Percentiles rank a stretch among this genome's conserved stretches.
These are phyloP conservation scores for Alternaria triticimaculans DNA, from an alignment of 2,329 filamentous ascomycete species.

Conservation along the genomic window DNA sequence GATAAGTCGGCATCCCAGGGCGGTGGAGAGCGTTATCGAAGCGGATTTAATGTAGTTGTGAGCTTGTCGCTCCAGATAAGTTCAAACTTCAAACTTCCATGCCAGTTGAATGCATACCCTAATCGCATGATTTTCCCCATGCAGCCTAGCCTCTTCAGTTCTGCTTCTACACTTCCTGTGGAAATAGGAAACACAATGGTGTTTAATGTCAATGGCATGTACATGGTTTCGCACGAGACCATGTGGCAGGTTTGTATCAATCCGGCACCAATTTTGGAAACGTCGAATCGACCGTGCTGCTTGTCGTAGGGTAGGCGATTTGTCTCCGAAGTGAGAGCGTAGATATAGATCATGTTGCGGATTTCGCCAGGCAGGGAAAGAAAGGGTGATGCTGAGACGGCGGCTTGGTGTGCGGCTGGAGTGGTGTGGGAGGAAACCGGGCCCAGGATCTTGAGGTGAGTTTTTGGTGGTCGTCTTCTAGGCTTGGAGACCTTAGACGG, in stretches of 20 bases:
- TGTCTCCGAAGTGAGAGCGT: constrained; percentile 13
- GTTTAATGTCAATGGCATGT: constrained; percentile 16
- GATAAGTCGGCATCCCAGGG: constrained; percentile 1
- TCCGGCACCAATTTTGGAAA: constrained; percentile 16
- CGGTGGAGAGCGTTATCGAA: constrained; percentile 7
- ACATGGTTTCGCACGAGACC: constrained; percentile 16
- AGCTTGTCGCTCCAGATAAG: neutral
- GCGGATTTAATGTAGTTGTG: neutral
- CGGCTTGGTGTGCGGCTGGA: neutral
- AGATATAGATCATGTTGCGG: constrained; percentile 15
- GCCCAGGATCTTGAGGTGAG: constrained; percentile 3
- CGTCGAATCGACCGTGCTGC: constrained; percentile 13
- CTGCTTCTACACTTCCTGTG: neutral
- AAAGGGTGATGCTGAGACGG: constrained; percentile 5
- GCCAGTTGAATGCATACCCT: neutral
- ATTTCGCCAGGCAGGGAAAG: constrained; percentile 22
- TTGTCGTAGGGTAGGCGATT: constrained; percentile 6
- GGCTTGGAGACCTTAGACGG: neutral
- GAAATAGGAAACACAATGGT: constrained; percentile 8
- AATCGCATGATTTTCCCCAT: neutral
- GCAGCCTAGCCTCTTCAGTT: neutral
- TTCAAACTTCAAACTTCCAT: neutral
- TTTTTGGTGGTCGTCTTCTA: neutral
- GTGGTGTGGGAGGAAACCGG: neutral
- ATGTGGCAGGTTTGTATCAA: constrained; percentile 21